Percentiles rank a stretch among this genome's conserved stretches.
These are phyloP conservation scores for Lyophyllum semitale DNA, from an alignment of 768 basidiomycete genomes.

Conservation along the genomic window DNA sequence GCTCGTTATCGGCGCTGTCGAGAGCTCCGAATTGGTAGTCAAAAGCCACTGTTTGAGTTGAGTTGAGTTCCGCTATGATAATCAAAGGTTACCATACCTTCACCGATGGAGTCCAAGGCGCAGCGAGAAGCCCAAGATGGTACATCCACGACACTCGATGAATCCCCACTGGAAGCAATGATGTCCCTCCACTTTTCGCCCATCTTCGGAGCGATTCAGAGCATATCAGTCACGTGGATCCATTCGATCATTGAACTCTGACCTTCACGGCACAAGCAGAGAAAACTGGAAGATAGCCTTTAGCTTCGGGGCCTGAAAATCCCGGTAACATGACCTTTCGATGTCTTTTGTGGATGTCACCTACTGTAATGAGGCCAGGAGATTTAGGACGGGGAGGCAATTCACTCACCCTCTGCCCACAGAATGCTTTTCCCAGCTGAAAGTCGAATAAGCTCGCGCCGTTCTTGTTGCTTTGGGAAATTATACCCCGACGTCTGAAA, in stretches of 20 bases:
- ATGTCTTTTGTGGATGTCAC: too few relatives aligned
- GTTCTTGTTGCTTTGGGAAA: conserved; percentile 41
- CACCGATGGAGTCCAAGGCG: conserved; percentile 55
- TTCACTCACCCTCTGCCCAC: conserved; percentile 40
- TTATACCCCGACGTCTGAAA: too few relatives aligned
- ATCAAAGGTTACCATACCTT: conserved; percentile 30
- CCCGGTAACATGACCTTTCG: too few relatives aligned
- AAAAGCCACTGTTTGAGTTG: conserved; percentile 40
- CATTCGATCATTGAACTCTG: conserved; percentile 6
- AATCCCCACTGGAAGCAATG: too few relatives aligned
- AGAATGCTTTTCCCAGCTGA: conserved; percentile 37
- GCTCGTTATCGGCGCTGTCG: too few relatives aligned
- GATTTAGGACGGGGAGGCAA: neutral
- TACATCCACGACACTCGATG: too few relatives aligned
- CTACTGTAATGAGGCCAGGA: conserved; percentile 20
- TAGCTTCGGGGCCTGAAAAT: too few relatives aligned
- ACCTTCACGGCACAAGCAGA: too few relatives aligned
- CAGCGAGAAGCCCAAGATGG: too few relatives aligned
- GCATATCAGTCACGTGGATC: conserved; percentile 3
- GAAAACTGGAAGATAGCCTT: too few relatives aligned
- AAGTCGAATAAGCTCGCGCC: conserved; percentile 34
- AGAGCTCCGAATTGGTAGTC: too few relatives aligned
- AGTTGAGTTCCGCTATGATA: neutral
- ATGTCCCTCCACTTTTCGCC: too few relatives aligned
- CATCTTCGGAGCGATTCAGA: conserved; percentile 33